Evolutionary conservation across 768 basidiomycete species (phyloP).

Genomic region (Leccinum sublutescens): DNA sequence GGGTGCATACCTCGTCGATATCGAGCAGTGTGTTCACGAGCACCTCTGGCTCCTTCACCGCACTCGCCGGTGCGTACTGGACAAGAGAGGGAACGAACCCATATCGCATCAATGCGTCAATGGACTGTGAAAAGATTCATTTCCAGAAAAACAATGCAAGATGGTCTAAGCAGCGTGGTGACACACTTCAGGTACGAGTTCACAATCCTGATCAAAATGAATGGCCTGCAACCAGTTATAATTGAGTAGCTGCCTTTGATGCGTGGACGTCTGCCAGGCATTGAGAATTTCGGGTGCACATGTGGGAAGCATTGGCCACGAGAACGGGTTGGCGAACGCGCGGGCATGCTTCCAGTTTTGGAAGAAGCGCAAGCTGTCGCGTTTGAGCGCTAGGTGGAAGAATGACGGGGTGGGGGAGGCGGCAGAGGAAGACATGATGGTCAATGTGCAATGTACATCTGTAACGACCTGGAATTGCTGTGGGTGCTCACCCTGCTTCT

Average conservation of each 20-base stretch:
- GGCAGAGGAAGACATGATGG: background rate
- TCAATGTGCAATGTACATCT: background rate
- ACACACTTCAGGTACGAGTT: slow-evolving; percentile 22
- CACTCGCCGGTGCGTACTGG: slow-evolving; percentile 24
- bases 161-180: background rate
- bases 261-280: slow-evolving; percentile 22
- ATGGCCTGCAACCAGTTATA: slow-evolving; percentile 31
- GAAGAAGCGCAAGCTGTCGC: slow-evolving; percentile 28
- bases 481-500: slow-evolving; percentile 25
- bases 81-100: slow-evolving; percentile 28
- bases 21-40: slow-evolving; percentile 22
- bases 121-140: slow-evolving; percentile 18
- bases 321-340: slow-evolving; percentile 33
- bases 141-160: background rate
- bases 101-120: slow-evolving; percentile 24
- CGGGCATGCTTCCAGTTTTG: slow-evolving; percentile 33
- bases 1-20: slow-evolving; percentile 25
- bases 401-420: background rate
- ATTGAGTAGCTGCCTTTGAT: slow-evolving; percentile 31
- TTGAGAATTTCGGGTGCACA: slow-evolving; percentile 28
- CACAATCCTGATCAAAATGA: slow-evolving; percentile 28
- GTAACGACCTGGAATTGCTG: background rate
- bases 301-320: slow-evolving; percentile 32
- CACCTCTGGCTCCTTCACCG: slow-evolving; percentile 22
- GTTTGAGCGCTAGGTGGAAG: slow-evolving; percentile 15